These are phyloP conservation scores for Phytophthora nicotianae DNA, from an alignment of 352 stramenopile species.

Conservation along the genomic window DNA sequence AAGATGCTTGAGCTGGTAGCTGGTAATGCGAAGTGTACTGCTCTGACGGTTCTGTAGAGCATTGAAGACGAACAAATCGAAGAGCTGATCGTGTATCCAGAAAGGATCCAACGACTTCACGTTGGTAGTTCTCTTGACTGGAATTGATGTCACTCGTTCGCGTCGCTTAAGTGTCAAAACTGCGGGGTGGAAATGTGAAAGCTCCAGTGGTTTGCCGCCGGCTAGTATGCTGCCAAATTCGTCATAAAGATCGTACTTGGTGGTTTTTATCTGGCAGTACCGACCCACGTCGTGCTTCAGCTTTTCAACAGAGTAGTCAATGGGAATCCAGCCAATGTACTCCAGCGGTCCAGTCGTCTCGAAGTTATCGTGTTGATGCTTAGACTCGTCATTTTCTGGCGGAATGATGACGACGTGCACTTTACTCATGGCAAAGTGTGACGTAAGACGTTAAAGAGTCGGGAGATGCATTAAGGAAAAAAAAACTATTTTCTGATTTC, in stretches of 20 bases:
- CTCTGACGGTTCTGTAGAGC: constrained; percentile 60
- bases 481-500: constrained; percentile 19
- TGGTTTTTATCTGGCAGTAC: constrained; percentile 49
- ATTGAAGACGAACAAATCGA: constrained; percentile 68
- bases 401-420: constrained; percentile 28
- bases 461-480: no score
- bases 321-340: constrained; percentile 52
- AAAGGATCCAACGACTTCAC: constrained; percentile 42
- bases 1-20: constrained; percentile 72
- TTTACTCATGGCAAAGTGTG: constrained; percentile 21
- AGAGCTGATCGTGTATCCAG: constrained; percentile 61
- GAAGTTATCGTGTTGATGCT: not conserved
- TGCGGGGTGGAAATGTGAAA: constrained; percentile 3
- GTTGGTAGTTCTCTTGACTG: not conserved
- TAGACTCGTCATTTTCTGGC: constrained; percentile 1
- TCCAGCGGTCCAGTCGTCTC: not conserved
- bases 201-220: constrained; percentile 33
- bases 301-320: constrained; percentile 48
- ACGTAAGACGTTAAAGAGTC: not conserved
- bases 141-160: not conserved
- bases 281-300: constrained; percentile 52
- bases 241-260: constrained; percentile 53
- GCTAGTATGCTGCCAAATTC: constrained; percentile 22
- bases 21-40: constrained; percentile 49
- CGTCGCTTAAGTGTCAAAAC: constrained; percentile 29